Percentiles rank a stretch among this genome's conserved stretches.
phyloP scores from a whole-genome alignment of 371 early-diverging fungal genomes.

The Synchytrium microbalum region DNA sequence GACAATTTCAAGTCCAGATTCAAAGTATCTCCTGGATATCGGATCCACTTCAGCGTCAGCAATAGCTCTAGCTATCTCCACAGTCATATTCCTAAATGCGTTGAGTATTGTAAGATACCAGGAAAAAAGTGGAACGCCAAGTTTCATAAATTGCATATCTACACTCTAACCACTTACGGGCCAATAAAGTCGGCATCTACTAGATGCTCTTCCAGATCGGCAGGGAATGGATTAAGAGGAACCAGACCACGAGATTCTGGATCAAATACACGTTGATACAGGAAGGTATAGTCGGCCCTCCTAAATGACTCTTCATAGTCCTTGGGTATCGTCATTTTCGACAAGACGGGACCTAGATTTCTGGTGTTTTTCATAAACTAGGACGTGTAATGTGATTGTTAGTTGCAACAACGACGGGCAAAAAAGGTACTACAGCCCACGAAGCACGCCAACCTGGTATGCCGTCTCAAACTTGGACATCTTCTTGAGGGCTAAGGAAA shows the following conservation, averaged over 20 bases:
- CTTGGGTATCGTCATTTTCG: neutral
- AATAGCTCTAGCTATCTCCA: constrained; percentile 38
- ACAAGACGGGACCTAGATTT: neutral
- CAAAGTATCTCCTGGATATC: constrained; percentile 33
- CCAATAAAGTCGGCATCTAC: constrained; percentile 34
- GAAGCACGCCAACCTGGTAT: neutral
- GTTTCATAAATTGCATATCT: constrained; percentile 5
- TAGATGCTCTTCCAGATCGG: constrained; percentile 19
- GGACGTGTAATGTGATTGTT: too few species aligned
- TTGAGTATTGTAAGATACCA: neutral
- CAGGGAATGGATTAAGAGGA: constrained; percentile 50
- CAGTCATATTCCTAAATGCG: constrained; percentile 21
- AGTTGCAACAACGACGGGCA: too few species aligned
- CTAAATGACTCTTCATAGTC: constrained; percentile 54
- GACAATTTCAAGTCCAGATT: too few species aligned
- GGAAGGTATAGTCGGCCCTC: constrained; percentile 71
- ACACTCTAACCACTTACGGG: constrained; percentile 31
- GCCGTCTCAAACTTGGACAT: neutral
- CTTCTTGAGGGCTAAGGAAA: too few species aligned
- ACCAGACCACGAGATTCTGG: constrained; percentile 38
- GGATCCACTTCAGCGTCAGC: constrained; percentile 53
- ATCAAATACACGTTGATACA: constrained; percentile 76
- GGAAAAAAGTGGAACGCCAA: neutral
- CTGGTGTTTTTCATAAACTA: neutral
- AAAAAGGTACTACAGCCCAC: neutral